Evolutionary conservation across 345 rosid species (phyloP), one percentile per base, ranked within the genome.

Genomic region (Eucalyptus curtisii): DNA sequence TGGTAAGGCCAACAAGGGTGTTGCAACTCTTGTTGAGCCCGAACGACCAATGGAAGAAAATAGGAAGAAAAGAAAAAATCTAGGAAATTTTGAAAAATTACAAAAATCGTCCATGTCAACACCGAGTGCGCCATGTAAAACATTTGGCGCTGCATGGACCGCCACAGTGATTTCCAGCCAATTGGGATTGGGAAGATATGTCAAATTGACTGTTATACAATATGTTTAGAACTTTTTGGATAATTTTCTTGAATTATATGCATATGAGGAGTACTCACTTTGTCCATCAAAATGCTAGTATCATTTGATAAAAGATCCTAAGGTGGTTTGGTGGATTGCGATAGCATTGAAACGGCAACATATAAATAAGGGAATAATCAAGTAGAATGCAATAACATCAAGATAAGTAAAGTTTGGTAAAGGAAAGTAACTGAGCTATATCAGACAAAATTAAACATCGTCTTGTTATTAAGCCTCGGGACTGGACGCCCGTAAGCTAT

Each of bases 401-500:
- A 55, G 61, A 57, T 57, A 25, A 25, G 0, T 10, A 10, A 25
- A 11, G 14, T 25, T 1, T 25, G n/a, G n/a, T 57, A 22, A 55
- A 55, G 61, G 61, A 55, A 25, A 57, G 64, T 25, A 57, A 24
- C n/a, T 25, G 13, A 57, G n/a, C 64, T 25, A 11, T 0, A 5
- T 57, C n/a, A 11, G 13, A 25, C n/a, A 57, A 57, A 57, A 57
- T 57, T 24, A 22, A 55, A 55, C 12, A 55, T 55, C 61, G 4
- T 24, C 12, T 2, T 55, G 61, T 57, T 57, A 57, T 0, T 25
- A 57, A 25, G 30, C 64, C 64, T 10, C 30, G 13, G n/a, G 14
- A 57, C 14, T 24, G 13, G 0, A 57, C 0, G 0, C 3, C 0
- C 12, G 7, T 25, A 10, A 57, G n/a, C 64, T 24, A 57, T 24